Evolutionary conservation across 108 stramenopile genomes (phyloP), one percentile per base, ranked within the genome.

Genomic region (Fragilaria crotonensis): DNA sequence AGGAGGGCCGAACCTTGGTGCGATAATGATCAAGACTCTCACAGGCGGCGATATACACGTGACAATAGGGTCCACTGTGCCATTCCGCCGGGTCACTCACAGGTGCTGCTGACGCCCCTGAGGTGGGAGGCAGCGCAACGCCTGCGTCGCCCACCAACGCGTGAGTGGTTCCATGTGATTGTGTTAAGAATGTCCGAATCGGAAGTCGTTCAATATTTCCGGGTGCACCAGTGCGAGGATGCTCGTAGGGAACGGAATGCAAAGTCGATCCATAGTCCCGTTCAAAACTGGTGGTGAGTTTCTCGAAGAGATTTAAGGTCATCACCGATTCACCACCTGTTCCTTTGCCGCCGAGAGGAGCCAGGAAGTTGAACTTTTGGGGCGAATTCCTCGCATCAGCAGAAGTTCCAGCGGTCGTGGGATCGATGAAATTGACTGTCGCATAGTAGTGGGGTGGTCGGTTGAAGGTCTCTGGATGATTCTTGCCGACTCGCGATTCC

Each of bases 61-160:
- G 84, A 71, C 85, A 85, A 52, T 80, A 81, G 3, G 89, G 86
- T 0, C 71, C 71, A 11, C 67, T 76, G 68, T 91, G 85, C 89
- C 89, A 90, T 57, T 81, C 71, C 28, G 70, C 56, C 0, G 84
- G 75, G 52, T 84, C 81, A 5, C 45, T 49, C 1, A 57, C 56
- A 21, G 72, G 71, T 54, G 59, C 60, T 17, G 63, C 45, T 2
- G 67, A 48, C 32, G 65, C 67, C 4, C 50, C 64, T 7, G 65
- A 59, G 21, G 63, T 70, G 11, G 59, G 68, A 23, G 62, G 69
- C 72, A 68, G 70, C 14, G 68, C 33, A 1, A 54, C 64, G 41
- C 62, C 60, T 25, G 51, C 60, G 30, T 20, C 30, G 46, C 36
- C 36, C 7, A 41, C 36, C 7, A 41, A 14, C 11, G 36, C 36